Evolutionary conservation across 1,284 basidiomycete species (phyloP).

Genomic region (Ustilago shanxiensis): DNA sequence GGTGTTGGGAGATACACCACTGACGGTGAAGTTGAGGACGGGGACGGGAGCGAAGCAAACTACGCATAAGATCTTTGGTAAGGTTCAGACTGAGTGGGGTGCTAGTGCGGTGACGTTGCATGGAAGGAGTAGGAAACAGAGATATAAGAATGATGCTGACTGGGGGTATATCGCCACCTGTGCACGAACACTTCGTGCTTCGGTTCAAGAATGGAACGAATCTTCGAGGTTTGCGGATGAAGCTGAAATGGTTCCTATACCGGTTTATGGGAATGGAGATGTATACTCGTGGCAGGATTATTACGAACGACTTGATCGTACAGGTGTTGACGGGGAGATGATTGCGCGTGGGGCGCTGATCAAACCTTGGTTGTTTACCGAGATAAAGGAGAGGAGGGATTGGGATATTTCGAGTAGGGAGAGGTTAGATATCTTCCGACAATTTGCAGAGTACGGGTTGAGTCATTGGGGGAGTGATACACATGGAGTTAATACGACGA

Average conservation of each 20-base stretch:
- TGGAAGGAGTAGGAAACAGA: conserved; percentile 74
- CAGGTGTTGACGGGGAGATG: conserved; percentile 94
- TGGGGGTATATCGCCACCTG: conserved; percentile 78
- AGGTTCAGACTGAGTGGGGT: conserved; percentile 82
- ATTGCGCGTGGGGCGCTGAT: conserved; percentile 93
- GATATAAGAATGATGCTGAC: conserved; percentile 69
- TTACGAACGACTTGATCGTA: conserved; percentile 80
- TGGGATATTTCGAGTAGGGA: conserved; percentile 95
- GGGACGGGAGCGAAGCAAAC: conserved; percentile 80
- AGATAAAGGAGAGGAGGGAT: conserved; percentile 82
- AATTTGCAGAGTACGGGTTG: conserved; percentile 70
- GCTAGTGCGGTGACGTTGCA: conserved; percentile 87
- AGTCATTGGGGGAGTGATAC: conserved; percentile 69
- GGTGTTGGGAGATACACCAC: conserved; percentile 88
- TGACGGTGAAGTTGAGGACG: conserved; percentile 92
- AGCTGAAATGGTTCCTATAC: conserved; percentile 78
- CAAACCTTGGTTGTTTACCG: conserved; percentile 84
- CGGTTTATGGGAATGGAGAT: conserved; percentile 96
- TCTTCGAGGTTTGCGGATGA: conserved; percentile 51
- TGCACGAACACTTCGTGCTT: conserved; percentile 83
- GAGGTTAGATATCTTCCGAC: conserved; percentile 85
- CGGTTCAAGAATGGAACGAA: conserved; percentile 63
- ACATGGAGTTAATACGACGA: conserved; percentile 86
- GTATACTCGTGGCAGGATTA: conserved; percentile 89
- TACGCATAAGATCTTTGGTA: conserved; percentile 84